Base-by-base conservation (phyloP, 1,139 yeast genomes). In the Debaryomyces fabryi region DNA sequence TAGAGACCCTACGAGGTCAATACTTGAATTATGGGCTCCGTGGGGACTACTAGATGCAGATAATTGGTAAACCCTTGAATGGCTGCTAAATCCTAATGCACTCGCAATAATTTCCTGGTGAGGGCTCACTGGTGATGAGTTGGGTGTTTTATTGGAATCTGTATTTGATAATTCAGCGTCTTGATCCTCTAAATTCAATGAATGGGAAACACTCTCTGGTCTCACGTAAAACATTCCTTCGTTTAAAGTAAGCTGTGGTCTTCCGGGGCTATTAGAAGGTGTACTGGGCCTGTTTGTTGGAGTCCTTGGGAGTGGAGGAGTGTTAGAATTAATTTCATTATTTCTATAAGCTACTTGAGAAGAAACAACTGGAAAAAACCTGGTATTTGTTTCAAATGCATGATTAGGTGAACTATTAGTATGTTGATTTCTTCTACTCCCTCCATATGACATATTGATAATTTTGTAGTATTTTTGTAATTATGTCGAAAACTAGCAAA, bases 51-150 rank as follows among this genome's bases (percentile, higher is more conserved):
- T 44, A 29, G 45, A 30, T n/a, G 44, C 41, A 13, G 70, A 68
- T 45, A 72, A 76, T 16, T 58, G 65, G 27, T 75, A 59, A 2
- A 77, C 76, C 39, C 73, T 59, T 3, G 68, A 57, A 4, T 55
- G 56, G 13, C 58, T 52, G n/a, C 53, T 57, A 49, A 79, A 69
- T 5, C 81, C 80, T 36, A 82, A 62, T 1, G 85, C 85, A 23
- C 68, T 71, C 1, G 85, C 83, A 29, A 82, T 76, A 27, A 45
- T 42, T 6, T 46, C 50, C 27, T 52, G 54, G 16, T 46, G 51
- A 13, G 43, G 27, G 18, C 37, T 30, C 20, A 30, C 36, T 12
- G 27, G 43, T 4, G 36, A 30, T 15, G 36, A 40, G 12, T 30
- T 21, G 6, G 43, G 38, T 12, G 38, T 10, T 35, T 25, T 20